A percentile compares a stretch with the other conserved stretches of the same genome.
phyloP scores from a whole-genome alignment of 768 basidiomycete genomes.

The Paxillus ammoniavirescens region DNA sequence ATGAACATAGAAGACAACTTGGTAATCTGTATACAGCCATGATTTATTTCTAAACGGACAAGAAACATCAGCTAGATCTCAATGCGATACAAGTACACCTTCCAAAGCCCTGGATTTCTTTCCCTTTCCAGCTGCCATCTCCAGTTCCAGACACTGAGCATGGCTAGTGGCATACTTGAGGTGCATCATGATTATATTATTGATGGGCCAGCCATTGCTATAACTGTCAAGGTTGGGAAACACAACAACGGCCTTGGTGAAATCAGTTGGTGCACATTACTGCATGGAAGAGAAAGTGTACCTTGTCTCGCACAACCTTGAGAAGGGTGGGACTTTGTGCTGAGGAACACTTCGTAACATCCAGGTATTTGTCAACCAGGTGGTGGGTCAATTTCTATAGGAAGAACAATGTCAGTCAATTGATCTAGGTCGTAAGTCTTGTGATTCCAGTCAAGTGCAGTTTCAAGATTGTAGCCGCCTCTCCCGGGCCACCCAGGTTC shows the following conservation, averaged over 20 bases:
- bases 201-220: background rate
- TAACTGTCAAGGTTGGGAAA: background rate
- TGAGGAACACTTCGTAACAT: background rate
- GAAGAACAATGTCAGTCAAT: background rate
- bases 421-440: background rate
- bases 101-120: no score
- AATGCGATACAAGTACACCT: no score
- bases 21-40: no score
- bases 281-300: no score
- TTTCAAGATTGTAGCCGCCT: slow-evolving; percentile 9
- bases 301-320: background rate
- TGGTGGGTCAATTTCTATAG: background rate
- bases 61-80: no score
- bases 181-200: background rate
- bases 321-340: background rate
- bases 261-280: no score
- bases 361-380: background rate
- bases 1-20: no score
- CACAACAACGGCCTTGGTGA: no score
- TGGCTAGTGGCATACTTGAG: no score
- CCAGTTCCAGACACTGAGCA: no score
- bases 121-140: no score
- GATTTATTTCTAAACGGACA: no score
- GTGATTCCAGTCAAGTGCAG: slow-evolving; percentile 2
- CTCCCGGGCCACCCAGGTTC: slow-evolving; percentile 3